Evolutionary conservation across 257 asterid species (phyloP).

Genomic region (Solanum chilense): DNA sequence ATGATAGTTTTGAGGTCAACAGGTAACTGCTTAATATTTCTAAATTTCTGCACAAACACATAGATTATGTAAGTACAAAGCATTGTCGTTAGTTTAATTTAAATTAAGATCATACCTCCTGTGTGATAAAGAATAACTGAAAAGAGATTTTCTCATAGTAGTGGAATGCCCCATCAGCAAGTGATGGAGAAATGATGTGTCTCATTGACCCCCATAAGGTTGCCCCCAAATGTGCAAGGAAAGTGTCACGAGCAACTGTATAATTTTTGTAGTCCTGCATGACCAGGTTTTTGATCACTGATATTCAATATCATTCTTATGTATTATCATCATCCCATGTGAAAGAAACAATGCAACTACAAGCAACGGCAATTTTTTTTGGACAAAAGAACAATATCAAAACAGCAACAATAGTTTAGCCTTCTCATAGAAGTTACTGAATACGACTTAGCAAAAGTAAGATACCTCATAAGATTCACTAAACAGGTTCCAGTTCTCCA

Average conservation of each 20-base stretch:
- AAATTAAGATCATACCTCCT: slow-evolving; percentile 48
- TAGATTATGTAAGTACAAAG: background rate
- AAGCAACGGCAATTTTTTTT: background rate
- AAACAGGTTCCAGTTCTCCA: slow-evolving; percentile 98
- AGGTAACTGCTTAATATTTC: slow-evolving; percentile 55
- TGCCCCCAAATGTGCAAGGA: slow-evolving; percentile 96
- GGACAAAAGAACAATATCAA: background rate
- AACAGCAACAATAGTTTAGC: background rate
- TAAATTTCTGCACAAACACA: slow-evolving; percentile 46
- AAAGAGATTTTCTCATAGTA: slow-evolving; percentile 87
- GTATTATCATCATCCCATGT: background rate
- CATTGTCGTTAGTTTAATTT: background rate
- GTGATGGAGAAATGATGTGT: slow-evolving; percentile 88
- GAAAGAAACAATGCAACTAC: background rate
- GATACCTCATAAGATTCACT: slow-evolving; percentile 70
- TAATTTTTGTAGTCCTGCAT: slow-evolving; percentile 77
- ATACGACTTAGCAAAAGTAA: background rate
- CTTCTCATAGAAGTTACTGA: background rate
- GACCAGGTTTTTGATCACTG: background rate
- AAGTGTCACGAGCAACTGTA: slow-evolving; percentile 94
- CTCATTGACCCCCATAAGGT: slow-evolving; percentile 95
- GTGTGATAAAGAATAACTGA: slow-evolving; percentile 85
- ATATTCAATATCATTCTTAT: background rate
- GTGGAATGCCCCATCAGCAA: slow-evolving; percentile 98
- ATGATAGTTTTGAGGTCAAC: slow-evolving; percentile 62